Conservation (phyloP, 371 early-diverging fungal genomes). For the Neoconidiobolus thromboides region DNA sequence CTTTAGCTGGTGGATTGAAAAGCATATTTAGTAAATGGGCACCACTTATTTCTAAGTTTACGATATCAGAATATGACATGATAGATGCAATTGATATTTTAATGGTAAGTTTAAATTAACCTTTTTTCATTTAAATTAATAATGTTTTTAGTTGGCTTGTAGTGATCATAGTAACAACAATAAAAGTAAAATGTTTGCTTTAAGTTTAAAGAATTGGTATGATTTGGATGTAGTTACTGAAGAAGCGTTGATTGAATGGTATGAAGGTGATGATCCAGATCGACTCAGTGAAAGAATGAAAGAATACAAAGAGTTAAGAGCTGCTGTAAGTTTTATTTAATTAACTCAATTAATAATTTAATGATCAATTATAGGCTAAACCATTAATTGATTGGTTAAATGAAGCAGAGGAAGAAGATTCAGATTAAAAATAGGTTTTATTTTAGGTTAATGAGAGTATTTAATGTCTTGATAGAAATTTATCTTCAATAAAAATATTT, state of each 20-base stretch:
- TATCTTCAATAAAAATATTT: too few relatives aligned
- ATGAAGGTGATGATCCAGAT: slow-evolving; percentile 17
- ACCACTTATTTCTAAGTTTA: slow-evolving; percentile 42
- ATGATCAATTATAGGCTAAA: slow-evolving; percentile 9
- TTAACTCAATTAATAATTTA: neutral
- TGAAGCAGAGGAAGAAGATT: slow-evolving; percentile 33
- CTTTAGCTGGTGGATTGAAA: neutral
- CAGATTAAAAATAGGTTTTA: neutral
- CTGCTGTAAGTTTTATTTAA: slow-evolving; percentile 9
- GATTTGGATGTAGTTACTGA: slow-evolving; percentile 69
- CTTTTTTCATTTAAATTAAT: neutral
- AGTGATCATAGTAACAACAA: slow-evolving; percentile 30
- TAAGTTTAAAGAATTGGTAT: slow-evolving; percentile 26
- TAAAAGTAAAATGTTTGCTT: slow-evolving; percentile 27
- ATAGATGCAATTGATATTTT: slow-evolving; percentile 42
- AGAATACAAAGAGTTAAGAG: slow-evolving; percentile 4
- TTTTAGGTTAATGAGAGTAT: too few relatives aligned
- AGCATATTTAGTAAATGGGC: slow-evolving; percentile 15
- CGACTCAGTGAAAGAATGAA: neutral
- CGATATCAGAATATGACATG: slow-evolving; percentile 57
- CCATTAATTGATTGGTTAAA: slow-evolving; percentile 49
- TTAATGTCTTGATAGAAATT: too few relatives aligned
- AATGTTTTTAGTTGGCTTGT: slow-evolving; percentile 23
- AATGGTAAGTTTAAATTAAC: slow-evolving; percentile 17
- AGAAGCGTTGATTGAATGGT: slow-evolving; percentile 66